Evolutionary conservation across 805 yeast genomes (phyloP), one percentile per base, ranked within the genome.

Genomic region (Myxozyma monticola): DNA sequence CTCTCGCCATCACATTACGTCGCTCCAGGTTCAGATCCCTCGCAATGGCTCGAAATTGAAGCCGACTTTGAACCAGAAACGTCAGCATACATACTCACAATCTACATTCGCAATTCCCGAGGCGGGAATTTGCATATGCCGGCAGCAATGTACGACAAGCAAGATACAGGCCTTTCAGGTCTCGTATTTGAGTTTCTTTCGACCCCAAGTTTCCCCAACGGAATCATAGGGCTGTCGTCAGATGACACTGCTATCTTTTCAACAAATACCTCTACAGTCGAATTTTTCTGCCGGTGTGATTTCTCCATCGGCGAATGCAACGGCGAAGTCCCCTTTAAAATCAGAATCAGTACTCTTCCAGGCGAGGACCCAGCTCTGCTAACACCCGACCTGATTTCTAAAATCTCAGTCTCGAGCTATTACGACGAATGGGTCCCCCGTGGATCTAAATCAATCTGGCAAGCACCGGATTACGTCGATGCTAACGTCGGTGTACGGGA

Each of bases 341-440:
- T 52, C 15, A 26, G 47, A 2, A 12, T 52, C 22, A 30, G 49
- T 6, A 20, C 43, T 25, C 21, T 44, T 3, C 5, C 14, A 24
- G 14, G 30, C 10, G 29, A 26, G n/a, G 31, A 2, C 22, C 29
- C 35, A 4, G 15, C 12, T 6, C 8, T 21, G 6, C 20, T 39
- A 18, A 28, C 45, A 3, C 37, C 21, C 4, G 42, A 36, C n/a
- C 15, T 45, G 9, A 37, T 48, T 26, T 22, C 38, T 22, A 24
- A 20, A 14, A 36, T 52, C 18, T 28, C 47, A 1, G 74, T 87
- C 6, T 71, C 76, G 17, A 87, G 96, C 63, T 79, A 71, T 61
- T 88, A 90, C 89, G 85, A 87, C n/a, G 95, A 88, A 56, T 79
- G 80, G 64, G 81, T 34, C 5, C 56, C 56, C 14, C n/a, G n/a